Evolutionary conservation across 805 yeast species (phyloP), one percentile per base, ranked within the genome.

Genomic region (Starmerella asiatica): DNA sequence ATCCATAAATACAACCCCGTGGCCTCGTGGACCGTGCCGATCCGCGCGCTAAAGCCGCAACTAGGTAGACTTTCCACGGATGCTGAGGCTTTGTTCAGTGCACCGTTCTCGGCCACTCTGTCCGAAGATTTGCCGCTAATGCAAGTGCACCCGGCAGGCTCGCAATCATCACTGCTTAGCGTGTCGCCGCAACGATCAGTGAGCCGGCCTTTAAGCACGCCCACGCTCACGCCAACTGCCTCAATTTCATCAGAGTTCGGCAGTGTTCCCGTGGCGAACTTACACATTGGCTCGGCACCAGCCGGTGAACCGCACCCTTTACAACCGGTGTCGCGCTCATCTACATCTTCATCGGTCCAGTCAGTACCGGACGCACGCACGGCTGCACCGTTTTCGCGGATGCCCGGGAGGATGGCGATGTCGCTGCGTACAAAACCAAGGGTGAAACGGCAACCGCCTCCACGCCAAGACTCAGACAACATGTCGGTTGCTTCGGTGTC

Each of bases 11-110:
- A 42, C 41, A 40, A 43, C 28, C 51, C 51, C 9, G 45, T 47
- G 11, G 48, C 51, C 3, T 43, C 46, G 20, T 47, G 51, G 51
- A 37, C 49, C 12, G 41, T 45, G 2, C 44, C 46, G n/a, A 24
- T 28, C 11, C 21, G 21, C 21, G 16, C 12, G 27, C 9, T 14
- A 21, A 41, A 38, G 5, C 41, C 43, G 18, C 42, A 27, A 15
- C 40, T 37, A 15, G 26, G 31, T 15, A 34, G 39, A 9, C 21
- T 40, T 8, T 15, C 34, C 3, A 32, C 46, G 12, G 11, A 34
- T 8, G 32, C 29, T 26, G n/a, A 24, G 11, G 14, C 27, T n/a
- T 7, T 23, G 11, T 7, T 11, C 9, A 23, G 26, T 11, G 26
- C 26, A 11, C 26, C 26, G 7, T 23, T 23, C 9, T 11, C 7